Base-by-base conservation (phyloP, 129 eudicot genomes). In the Pittosporum tobira region DNA sequence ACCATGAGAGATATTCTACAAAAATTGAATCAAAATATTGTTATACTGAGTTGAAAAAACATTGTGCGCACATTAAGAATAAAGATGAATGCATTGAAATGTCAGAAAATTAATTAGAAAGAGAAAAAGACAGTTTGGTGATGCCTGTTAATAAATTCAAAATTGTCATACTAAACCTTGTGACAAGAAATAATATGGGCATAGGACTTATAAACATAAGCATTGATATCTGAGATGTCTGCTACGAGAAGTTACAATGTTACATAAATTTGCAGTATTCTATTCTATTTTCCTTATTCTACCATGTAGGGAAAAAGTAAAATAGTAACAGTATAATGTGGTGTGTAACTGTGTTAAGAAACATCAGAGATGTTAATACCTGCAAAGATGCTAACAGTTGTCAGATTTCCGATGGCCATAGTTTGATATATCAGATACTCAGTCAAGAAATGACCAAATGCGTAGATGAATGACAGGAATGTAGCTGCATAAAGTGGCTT, bases 391-490 rank as follows among this genome's bases (percentile, higher is more conserved):
- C 79, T 65, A 34, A 82, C 89, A 28, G 89, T 82, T 27, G 81
- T 43, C 45, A 82, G 69, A 65, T 82, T 82, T 36, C 69, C 59
- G 14, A 78, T 68, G 18, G 89, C 80, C 89, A 82, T 82, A 5
- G 89, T 82, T 3, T 68, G 79, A 45, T 74, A 82, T 29, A 82
- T 62, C n/a, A 78, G 59, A 75, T 74, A 75, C 61, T 82, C 89
- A 0, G 89, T 71, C 77, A 82, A 60, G 63, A 82, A 82, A 66
- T 82, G 89, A 18, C 84, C 89, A 61, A 82, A 73, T 2, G 89
- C 89, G 44, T 78, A 82, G 61, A 82, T 40, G 57, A 82, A 82
- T 16, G 89, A 82, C 22, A 82, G 37, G 43, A 82, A 68, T n/a
- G 89, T 82, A n/a, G 79, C 84, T 61, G 73, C 13, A 64, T 82